Evolutionary conservation across 2,329 filamentous ascomycete species (phyloP), one percentile per base, ranked within the genome.

Genomic region (Hymenoscyphus scutula): DNA sequence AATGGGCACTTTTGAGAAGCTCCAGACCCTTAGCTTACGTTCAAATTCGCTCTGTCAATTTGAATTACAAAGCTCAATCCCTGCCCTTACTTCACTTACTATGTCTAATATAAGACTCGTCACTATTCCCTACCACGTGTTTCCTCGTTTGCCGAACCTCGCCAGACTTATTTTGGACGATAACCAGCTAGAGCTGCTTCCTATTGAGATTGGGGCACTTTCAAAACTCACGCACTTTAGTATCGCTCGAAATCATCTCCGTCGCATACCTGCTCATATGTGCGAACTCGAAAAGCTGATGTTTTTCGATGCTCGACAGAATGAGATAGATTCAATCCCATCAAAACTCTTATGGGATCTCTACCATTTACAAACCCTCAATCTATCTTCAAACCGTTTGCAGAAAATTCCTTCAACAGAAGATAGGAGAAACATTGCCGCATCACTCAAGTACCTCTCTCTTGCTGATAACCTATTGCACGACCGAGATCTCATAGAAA

Each of bases 41-140:
- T 93, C 95, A 65, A 98, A 97, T 73, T 95, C 95, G 0, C 86
- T 99, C 65, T 98, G 95, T 15, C 91, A 92, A 65, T 99, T 99
- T 68, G 91, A 96, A 69, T 85, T 99, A 51, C 85, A 84, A 56
- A 82, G 84, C 37, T 83, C 89, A 2, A 86, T 96, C 15, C 90
- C 91, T 17, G 93, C 91, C 0, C 78, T 99, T 32, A 94, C 92
- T 66, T 87, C 89, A 19, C 82, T 99, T 58, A 98, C 96, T 71
- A 81, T 99, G 60, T 95, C 93, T 6, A 94, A 92, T 60, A 92
- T 90, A 5, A 97, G 98, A 76, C 80, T 99, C 51, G 90, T 93
- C 1, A 91, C 92, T 72, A 88, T 99, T 59, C 86, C 86, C 7
- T 94, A 97, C 73, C 88, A 90, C 53, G 84, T 94, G 15, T 98